A percentile compares a stretch with the other conserved stretches of the same genome.
Conservation (phyloP, 2,329 filamentous ascomycete genomes). For the Coniochaeta hoffmannii region DNA sequence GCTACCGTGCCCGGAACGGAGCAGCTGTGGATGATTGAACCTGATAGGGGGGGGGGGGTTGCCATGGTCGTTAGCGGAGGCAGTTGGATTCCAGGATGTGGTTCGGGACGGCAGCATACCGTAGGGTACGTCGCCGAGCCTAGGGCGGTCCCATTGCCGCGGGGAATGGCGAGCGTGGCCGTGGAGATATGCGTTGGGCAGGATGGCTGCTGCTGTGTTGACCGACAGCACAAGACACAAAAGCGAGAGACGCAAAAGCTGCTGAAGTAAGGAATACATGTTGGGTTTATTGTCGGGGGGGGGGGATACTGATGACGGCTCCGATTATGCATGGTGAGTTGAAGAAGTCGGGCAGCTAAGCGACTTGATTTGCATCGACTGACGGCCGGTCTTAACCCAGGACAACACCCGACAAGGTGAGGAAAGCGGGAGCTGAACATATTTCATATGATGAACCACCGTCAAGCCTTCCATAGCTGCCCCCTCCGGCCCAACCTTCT, state of each 20-base stretch:
- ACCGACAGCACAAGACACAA: background rate
- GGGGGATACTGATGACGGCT: background rate
- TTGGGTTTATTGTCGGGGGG: background rate
- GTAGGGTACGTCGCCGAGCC: background rate
- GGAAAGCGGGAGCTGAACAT: no score
- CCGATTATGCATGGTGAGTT: background rate
- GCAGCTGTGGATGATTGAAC: slow-evolving; percentile 16
- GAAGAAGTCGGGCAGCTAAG: background rate
- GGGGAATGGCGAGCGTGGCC: background rate
- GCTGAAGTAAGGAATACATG: background rate
- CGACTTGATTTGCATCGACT: no score
- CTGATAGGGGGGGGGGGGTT: slow-evolving; percentile 1
- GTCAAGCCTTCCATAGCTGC: no score
- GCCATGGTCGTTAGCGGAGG: background rate
- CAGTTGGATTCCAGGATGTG: background rate
- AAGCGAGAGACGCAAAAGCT: background rate
- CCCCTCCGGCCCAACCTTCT: no score
- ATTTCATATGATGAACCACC: no score
- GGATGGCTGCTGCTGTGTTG: background rate
- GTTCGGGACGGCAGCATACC: slow-evolving; percentile 1
- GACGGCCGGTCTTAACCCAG: no score
- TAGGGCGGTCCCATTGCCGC: background rate
- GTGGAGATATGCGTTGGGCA: background rate
- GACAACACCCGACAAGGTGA: no score
- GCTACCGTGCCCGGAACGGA: slow-evolving; percentile 22